Conservation (phyloP, 73 alveolate genomes). For the Stentor roeselii region DNA sequence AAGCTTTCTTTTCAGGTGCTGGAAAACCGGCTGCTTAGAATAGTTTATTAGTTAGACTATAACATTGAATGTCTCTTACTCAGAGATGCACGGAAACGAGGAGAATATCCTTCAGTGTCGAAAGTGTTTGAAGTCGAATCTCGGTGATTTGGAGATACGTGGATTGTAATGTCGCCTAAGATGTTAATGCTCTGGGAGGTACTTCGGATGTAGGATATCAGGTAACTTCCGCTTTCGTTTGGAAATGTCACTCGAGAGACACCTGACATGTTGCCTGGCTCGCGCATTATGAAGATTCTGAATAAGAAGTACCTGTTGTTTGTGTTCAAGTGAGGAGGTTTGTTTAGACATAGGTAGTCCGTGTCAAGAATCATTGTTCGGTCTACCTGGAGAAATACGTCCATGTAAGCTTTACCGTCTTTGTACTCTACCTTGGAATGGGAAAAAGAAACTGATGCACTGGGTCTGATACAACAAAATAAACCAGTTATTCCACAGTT, state of each 20-base stretch:
- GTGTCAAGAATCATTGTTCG: not conserved
- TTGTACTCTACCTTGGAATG: not conserved
- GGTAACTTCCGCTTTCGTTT: not conserved
- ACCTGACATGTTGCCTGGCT: slow-evolving; percentile 22
- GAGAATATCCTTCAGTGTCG: not conserved
- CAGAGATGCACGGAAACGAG: not conserved
- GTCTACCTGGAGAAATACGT: slow-evolving; percentile 15
- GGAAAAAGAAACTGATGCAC: not conserved
- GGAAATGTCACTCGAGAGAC: slow-evolving; percentile 10
- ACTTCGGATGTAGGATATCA: not conserved
- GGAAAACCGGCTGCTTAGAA: not conserved
- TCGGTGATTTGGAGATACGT: not conserved
- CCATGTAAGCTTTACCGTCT: not conserved
- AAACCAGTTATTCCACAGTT: not conserved
- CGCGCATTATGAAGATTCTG: not conserved
- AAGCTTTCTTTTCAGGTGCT: not conserved
- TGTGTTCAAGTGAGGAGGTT: not conserved
- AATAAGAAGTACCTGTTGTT: not conserved
- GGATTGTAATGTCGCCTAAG: not conserved
- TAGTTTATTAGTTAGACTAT: not conserved
- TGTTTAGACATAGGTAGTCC: not conserved
- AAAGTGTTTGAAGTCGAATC: not conserved
- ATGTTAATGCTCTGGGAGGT: not conserved
- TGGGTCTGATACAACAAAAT: not conserved
- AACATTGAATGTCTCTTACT: not conserved